A percentile compares a stretch with the other conserved stretches of the same genome.
phyloP scores from a whole-genome alignment of 108 stramenopile species.

The Poteriospumella lacustris region DNA sequence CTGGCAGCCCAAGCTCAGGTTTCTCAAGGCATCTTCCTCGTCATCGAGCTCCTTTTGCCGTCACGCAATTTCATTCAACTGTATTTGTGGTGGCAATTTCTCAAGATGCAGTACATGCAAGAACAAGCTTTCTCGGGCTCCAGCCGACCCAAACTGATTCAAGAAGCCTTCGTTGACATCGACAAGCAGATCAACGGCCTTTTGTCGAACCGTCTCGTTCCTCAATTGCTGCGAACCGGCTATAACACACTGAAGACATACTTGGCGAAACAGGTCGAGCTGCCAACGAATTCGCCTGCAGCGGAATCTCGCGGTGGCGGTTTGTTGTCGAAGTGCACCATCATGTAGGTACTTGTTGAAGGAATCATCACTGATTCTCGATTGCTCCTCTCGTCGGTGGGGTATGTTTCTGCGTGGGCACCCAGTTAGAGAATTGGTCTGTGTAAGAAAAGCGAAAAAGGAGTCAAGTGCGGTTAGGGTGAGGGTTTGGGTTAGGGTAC shows the following conservation, averaged over 20 bases:
- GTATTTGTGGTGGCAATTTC: slow-evolving; percentile 25
- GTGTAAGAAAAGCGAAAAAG: too few species aligned
- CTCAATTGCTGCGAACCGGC: neutral
- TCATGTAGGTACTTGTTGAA: too few species aligned
- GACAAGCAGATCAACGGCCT: neutral
- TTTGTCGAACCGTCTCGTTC: neutral
- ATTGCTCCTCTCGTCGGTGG: too few species aligned
- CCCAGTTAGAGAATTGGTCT: too few species aligned
- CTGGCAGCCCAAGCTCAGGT: neutral
- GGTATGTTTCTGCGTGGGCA: too few species aligned
- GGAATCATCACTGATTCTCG: too few species aligned
- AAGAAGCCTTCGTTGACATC: neutral
- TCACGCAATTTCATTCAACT: neutral
- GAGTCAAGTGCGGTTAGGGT: too few species aligned
- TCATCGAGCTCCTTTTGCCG: neutral
- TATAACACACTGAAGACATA: neutral
- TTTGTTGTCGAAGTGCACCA: neutral
- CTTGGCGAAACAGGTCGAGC: slow-evolving; percentile 20
- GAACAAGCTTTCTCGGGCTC: too few species aligned
- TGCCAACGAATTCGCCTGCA: neutral
- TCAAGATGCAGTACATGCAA: slow-evolving; percentile 15
- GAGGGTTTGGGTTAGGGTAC: too few species aligned
- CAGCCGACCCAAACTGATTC: neutral
- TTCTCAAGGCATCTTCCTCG: slow-evolving; percentile 1
- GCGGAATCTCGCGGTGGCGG: neutral